phyloP scores from a whole-genome alignment of 768 basidiomycete genomes.

The Termitomyces sp. region DNA sequence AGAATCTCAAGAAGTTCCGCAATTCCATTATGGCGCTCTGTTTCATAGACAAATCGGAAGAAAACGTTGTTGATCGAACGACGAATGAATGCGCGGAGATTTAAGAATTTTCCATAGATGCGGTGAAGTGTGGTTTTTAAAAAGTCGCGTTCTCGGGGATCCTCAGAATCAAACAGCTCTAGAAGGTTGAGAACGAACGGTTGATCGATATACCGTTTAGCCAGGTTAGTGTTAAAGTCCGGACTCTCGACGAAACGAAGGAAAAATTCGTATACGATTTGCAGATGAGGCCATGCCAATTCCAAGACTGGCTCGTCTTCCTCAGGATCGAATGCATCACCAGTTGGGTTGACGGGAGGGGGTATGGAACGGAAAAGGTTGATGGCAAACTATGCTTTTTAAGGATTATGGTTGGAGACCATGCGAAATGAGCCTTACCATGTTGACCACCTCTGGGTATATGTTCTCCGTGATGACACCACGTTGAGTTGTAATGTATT shows the following conservation, averaged over 20 bases:
- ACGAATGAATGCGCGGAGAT: constrained; percentile 96
- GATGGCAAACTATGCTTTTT: constrained; percentile 72
- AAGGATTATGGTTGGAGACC: constrained; percentile 5
- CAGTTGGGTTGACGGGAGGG: constrained; percentile 96
- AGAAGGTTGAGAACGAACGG: constrained; percentile 93
- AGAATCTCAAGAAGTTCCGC: constrained; percentile 97
- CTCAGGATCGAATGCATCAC: constrained; percentile 98
- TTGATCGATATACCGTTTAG: constrained; percentile 97
- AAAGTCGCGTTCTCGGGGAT: constrained; percentile 98
- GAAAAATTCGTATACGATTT: constrained; percentile 99
- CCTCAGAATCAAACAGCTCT: constrained; percentile 97
- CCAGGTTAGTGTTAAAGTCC: constrained; percentile 97
- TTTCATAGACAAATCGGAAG: constrained; percentile 98
- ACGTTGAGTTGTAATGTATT: constrained; percentile 96
- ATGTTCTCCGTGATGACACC: constrained; percentile 94
- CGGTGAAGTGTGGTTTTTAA: constrained; percentile 98
- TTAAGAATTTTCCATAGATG: constrained; percentile 99
- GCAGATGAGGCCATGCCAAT: constrained; percentile 98
- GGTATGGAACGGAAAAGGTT: constrained; percentile 99
- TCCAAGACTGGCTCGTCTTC: constrained; percentile 99
- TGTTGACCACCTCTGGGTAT: constrained; percentile 98
- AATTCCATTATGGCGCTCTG: constrained; percentile 98
- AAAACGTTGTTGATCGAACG: constrained; percentile 99
- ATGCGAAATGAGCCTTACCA: constrained; percentile 54
- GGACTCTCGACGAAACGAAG: constrained; percentile 96